A percentile compares a stretch with the other conserved stretches of the same genome.
phyloP scores from a whole-genome alignment of 345 rosid species.

The Citrus hindsii region DNA sequence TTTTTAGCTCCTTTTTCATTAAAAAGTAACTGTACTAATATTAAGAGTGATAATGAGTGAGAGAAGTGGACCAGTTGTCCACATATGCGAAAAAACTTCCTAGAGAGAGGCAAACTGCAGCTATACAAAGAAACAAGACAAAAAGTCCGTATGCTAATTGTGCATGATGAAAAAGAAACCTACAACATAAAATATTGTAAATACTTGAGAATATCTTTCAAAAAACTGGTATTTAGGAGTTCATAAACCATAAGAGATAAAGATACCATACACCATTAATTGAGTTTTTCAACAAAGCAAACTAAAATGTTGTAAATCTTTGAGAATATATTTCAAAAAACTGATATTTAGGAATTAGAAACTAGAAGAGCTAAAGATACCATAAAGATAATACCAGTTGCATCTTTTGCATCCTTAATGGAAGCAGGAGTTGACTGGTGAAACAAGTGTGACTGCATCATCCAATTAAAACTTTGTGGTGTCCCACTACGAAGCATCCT shows the following conservation, averaged over 20 bases:
- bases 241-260: neutral
- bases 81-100: neutral
- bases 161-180: neutral
- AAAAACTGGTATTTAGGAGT: neutral
- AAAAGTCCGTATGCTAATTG: neutral
- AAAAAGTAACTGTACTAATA: neutral
- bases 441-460: constrained; percentile 47
- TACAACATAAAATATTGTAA: neutral
- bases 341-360: neutral
- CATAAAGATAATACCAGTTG: constrained; percentile 30
- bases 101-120: neutral
- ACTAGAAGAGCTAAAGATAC: neutral
- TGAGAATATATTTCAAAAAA: neutral
- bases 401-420: constrained; percentile 41
- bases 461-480: constrained; percentile 70
- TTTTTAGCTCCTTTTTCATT: neutral
- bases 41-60: neutral
- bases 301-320: neutral
- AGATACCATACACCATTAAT: neutral
- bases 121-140: neutral
- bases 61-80: neutral
- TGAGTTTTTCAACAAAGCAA: neutral
- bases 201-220: neutral
- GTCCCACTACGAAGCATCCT: constrained; percentile 89
- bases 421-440: constrained; percentile 32